Percentiles rank a stretch among this genome's conserved stretches.
phyloP scores from a whole-genome alignment of 768 basidiomycete genomes.

The Phlebiopsis flavidoalba region DNA sequence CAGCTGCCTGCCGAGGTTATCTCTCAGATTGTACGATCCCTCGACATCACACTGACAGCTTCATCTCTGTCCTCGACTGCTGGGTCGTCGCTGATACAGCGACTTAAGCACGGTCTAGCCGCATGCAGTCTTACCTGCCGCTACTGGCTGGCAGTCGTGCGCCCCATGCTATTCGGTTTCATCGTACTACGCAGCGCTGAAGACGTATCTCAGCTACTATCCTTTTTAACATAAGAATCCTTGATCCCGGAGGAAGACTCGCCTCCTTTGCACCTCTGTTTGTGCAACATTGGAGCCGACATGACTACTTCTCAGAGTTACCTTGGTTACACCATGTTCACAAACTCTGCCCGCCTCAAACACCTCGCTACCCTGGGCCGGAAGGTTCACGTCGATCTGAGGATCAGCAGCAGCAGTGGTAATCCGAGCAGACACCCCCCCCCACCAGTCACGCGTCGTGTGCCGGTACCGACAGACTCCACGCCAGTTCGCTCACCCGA shows the following conservation, averaged over 20 bases:
- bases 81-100: not conserved
- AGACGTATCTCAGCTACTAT: not conserved
- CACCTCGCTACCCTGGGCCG: too few species aligned
- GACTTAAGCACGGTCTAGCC: not conserved
- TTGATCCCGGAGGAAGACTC: not conserved
- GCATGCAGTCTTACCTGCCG: not conserved
- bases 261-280: not conserved
- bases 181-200: not conserved
- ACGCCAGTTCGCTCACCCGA: too few species aligned
- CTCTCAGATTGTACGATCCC: too few species aligned
- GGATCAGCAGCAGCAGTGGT: not conserved
- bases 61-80: not conserved
- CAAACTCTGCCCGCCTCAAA: not conserved
- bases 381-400: not conserved
- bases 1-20: too few species aligned
- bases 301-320: not conserved
- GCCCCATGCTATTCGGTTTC: not conserved
- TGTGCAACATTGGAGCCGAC: not conserved
- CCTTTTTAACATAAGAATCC: not conserved
- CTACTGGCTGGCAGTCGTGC: not conserved
- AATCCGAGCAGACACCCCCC: not conserved
- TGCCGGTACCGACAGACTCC: not conserved
- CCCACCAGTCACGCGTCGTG: too few species aligned
- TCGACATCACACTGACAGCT: too few species aligned
- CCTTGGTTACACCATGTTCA: not conserved